Evolutionary conservation across 257 asterid genomes (phyloP).

Genomic region (Solanum habrochaites): DNA sequence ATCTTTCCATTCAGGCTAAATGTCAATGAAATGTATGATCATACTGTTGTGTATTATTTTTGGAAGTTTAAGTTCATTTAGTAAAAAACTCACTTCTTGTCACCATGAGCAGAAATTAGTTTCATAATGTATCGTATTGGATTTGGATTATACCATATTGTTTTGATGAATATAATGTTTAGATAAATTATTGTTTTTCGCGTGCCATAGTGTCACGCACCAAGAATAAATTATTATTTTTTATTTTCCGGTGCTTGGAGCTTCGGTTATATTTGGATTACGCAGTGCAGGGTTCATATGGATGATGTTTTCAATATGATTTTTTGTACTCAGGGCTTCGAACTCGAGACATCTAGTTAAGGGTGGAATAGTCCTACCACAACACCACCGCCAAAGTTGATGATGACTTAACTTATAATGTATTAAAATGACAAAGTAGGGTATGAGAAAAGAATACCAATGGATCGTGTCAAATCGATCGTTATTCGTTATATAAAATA

Average conservation of each 20-base stretch:
- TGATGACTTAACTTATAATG: neutral
- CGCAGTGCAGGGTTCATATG: rapidly evolving
- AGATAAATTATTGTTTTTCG: neutral
- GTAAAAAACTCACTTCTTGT: neutral
- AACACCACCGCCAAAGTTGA: neutral
- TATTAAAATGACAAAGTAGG: neutral
- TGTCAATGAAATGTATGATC: neutral
- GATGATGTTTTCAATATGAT: neutral
- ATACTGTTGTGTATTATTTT: neutral
- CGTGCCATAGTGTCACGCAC: neutral
- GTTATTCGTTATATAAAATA: neutral
- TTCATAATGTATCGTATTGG: neutral
- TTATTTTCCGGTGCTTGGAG: neutral
- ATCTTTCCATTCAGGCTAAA: neutral
- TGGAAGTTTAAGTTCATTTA: neutral
- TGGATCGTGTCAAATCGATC: neutral
- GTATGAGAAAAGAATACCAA: too few relatives aligned
- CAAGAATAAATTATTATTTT: too few relatives aligned
- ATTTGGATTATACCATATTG: neutral
- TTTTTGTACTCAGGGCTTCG: neutral
- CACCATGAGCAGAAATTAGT: neutral
- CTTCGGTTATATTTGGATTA: neutral
- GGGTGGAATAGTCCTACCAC: neutral
- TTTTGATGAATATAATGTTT: neutral
- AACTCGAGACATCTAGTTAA: neutral